Base-by-base conservation (phyloP, 2,329 filamentous ascomycete species). In the Ceratocystiopsis brevicomis region DNA sequence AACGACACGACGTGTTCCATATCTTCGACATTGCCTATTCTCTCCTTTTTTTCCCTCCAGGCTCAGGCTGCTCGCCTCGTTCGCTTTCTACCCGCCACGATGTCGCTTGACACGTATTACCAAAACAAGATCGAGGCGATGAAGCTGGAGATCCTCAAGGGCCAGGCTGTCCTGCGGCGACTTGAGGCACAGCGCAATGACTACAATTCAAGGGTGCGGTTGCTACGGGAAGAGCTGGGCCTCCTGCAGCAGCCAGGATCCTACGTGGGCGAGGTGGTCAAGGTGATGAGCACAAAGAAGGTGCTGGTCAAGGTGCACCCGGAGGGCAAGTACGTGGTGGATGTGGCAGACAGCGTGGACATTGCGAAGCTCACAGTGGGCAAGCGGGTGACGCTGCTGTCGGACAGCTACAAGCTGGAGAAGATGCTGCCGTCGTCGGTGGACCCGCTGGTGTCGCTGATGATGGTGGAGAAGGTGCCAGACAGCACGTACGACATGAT, bases 401-500 rank as follows among this genome's bases (percentile, higher is more conserved):
- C 87, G 55, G 90, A 98, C 61, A 88, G 84, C 52, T 98, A 98
- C 73, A 95, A 95, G 65, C 79, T 98, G 55, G 90, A 96, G 60
- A 95, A 95, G 69, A 92, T 96, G 67, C 77, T 98, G 11, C 90
- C 90, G 17, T 96, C 90, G 44, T 98, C 90, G 17, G 90, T 98
- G 58, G 90, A 98, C 58, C 90, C 90, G 35, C 81, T 98, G 46
- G 90, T 98, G 45, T 98, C 90, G 34, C 82, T 98, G 60, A 98
- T 98, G 90, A 98, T 98, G 90, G 90, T 98, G 42, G 90, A 98
- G 61, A 98, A 98, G 71, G 90, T 98, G 15, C 90, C 90, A 15
- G 90, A 98, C 69, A 95, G 86, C 67, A 98, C 90, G 59, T 98
- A 98, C 69, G 90, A 98, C 66, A 98, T 98, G 90, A 98, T 98